These are phyloP conservation scores for Dendrostoma leiphaemia DNA, from an alignment of 2,329 filamentous ascomycete species.

Conservation along the genomic window DNA sequence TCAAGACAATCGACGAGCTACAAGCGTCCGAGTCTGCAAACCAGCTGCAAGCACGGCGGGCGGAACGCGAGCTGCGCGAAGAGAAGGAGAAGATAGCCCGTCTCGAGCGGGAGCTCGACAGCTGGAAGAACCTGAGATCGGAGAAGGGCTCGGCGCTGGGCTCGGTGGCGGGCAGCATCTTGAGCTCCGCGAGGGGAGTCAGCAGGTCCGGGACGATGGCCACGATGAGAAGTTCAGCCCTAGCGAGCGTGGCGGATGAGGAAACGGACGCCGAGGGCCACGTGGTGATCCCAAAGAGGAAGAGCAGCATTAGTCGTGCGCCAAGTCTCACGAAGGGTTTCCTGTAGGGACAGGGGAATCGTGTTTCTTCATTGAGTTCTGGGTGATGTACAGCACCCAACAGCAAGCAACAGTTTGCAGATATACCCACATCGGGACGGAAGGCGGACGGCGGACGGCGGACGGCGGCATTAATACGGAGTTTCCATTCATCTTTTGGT, in stretches of 20 bases:
- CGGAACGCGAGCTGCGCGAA: conserved; percentile 85
- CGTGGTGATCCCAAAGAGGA: conserved; percentile 61
- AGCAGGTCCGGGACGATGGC: conserved; percentile 27
- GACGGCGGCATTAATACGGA: conserved; percentile 5
- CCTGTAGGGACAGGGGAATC: conserved; percentile 45
- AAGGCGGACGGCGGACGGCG: not conserved
- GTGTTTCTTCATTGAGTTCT: conserved; percentile 5
- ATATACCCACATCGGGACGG: not conserved
- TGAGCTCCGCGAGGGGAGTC: conserved; percentile 25
- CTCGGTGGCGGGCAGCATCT: conserved; percentile 23
- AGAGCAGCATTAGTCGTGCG: conserved; percentile 61
- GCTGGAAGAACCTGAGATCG: conserved; percentile 72
- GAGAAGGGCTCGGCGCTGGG: conserved; percentile 50
- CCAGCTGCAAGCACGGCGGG: conserved; percentile 78
- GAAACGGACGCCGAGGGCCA: conserved; percentile 37
- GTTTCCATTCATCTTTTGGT: not conserved
- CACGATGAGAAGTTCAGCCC: conserved; percentile 43
- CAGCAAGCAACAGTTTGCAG: not conserved
- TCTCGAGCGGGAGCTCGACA: conserved; percentile 85
- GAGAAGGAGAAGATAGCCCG: conserved; percentile 78
- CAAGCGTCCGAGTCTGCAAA: conserved; percentile 81
- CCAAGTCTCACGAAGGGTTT: conserved; percentile 79
- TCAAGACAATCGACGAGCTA: conserved; percentile 89
- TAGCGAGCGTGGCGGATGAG: conserved; percentile 33
- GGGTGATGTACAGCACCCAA: too few species aligned